Percentiles rank a stretch among this genome's conserved stretches.
These are phyloP conservation scores for Annulohypoxylon moriforme DNA, from an alignment of 495 filamentous ascomycete species.

Conservation along the genomic window DNA sequence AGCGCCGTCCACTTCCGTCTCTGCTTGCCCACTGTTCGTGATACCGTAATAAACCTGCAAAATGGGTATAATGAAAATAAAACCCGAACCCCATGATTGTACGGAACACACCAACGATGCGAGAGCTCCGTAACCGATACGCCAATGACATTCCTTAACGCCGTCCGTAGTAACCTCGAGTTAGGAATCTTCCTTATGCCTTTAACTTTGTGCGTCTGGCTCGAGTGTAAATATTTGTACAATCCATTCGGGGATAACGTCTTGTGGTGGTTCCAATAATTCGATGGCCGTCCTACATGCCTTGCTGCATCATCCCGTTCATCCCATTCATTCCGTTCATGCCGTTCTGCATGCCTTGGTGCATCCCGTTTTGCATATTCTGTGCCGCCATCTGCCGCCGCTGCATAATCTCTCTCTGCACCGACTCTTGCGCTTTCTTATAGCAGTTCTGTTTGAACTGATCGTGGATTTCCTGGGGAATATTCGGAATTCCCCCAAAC, in stretches of 20 bases:
- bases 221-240: slow-evolving; percentile 6
- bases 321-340: slow-evolving; percentile 40
- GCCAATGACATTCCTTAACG: slow-evolving; percentile 19
- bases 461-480: slow-evolving; percentile 49
- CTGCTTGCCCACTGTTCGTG: not conserved
- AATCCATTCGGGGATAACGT: not conserved
- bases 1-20: not conserved
- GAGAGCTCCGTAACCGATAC: not conserved
- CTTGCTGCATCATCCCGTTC: slow-evolving; percentile 52
- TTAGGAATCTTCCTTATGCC: not conserved
- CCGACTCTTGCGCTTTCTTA: slow-evolving; percentile 39
- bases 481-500: slow-evolving; percentile 50
- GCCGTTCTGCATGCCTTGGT: slow-evolving; percentile 17
- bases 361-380: slow-evolving; percentile 32
- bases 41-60: slow-evolving; percentile 13
- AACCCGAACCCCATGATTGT: slow-evolving; percentile 17
- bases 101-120: slow-evolving; percentile 11
- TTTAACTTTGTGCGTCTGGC: not conserved
- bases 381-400: slow-evolving; percentile 48
- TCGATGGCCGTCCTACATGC: slow-evolving; percentile 32
- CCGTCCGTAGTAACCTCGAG: slow-evolving; percentile 18
- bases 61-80: slow-evolving; percentile 42
- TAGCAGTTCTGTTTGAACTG: slow-evolving; percentile 47
- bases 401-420: slow-evolving; percentile 54
- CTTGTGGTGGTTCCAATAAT: too few species aligned